phyloP scores from a whole-genome alignment of 2,329 filamentous ascomycete species.

The Exophiala sp. region DNA sequence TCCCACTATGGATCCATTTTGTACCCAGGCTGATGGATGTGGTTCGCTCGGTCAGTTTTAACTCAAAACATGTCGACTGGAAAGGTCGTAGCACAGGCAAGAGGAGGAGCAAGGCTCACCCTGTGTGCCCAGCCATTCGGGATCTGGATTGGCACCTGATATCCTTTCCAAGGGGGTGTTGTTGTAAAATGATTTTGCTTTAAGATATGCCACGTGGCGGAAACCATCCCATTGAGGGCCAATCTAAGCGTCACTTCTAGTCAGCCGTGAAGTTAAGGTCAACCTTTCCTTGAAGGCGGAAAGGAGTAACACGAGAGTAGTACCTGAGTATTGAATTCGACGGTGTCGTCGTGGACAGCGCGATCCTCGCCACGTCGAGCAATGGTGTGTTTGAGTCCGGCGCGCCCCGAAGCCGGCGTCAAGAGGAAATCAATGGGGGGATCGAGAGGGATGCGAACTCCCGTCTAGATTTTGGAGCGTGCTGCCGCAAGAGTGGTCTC shows the following conservation, averaged over 20 bases:
- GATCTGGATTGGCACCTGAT: slow-evolving; percentile 10
- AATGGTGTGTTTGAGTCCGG: slow-evolving; percentile 3
- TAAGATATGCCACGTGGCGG: slow-evolving; percentile 23
- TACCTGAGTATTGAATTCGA: slow-evolving; percentile 24
- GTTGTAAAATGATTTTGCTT: slow-evolving; percentile 20
- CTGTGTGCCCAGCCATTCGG: slow-evolving; percentile 23
- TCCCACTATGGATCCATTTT: slow-evolving; percentile 41
- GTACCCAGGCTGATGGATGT: slow-evolving; percentile 30
- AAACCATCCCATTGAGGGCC: slow-evolving; percentile 25
- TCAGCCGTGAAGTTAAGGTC: too few species aligned
- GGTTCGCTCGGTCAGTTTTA: background rate
- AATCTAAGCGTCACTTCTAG: slow-evolving; percentile 1
- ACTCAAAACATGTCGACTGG: background rate
- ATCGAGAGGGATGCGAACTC: slow-evolving; percentile 13
- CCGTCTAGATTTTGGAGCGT: slow-evolving; percentile 42
- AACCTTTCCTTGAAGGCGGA: too few species aligned
- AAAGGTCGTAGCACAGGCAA: background rate
- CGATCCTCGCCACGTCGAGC: background rate
- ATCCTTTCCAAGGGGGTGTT: slow-evolving; percentile 17
- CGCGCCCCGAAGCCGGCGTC: slow-evolving; percentile 19
- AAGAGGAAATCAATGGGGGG: slow-evolving; percentile 31
- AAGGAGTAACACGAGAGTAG: too few species aligned
- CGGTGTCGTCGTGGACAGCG: slow-evolving; percentile 21
- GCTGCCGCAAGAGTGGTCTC: slow-evolving; percentile 38
- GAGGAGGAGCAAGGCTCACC: slow-evolving; percentile 30